Conservation (phyloP, 345 rosid genomes). For the Rubroshorea leprosula region DNA sequence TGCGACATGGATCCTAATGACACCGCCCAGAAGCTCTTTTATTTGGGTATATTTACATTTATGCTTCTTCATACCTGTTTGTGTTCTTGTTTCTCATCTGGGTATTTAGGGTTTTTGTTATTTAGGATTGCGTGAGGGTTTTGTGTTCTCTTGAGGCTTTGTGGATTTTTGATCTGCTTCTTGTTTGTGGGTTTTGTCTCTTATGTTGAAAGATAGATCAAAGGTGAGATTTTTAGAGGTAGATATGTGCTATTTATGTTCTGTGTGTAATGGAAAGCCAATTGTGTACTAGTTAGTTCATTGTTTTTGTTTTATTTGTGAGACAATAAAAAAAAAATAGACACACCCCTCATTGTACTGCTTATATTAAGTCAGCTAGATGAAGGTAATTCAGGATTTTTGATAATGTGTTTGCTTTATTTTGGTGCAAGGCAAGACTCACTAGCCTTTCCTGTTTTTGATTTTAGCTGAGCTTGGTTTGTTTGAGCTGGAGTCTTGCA, state of each 20-base stretch:
- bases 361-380: not conserved
- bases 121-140: constrained; percentile 14
- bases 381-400: not conserved
- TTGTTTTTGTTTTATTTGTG: not conserved
- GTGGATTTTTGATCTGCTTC: constrained; percentile 12
- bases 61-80: not conserved
- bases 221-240: constrained; percentile 7
- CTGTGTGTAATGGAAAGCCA: not conserved
- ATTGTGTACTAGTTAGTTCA: not conserved
- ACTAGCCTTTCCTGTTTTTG: not conserved
- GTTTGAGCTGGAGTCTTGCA: not conserved
- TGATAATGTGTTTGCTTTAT: not conserved
- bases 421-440: no score
- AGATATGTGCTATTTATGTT: not conserved
- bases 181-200: not conserved
- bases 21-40: constrained; percentile 66
- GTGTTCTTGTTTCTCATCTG: no score
- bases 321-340: no score
- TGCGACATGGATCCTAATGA: constrained; percentile 75
- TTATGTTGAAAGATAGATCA: not conserved
- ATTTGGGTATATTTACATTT: constrained; percentile 38
- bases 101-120: constrained; percentile 3
- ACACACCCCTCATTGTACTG: no score
- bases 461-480: no score
- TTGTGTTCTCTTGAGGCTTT: constrained; percentile 1